Evolutionary conservation across 192 early-diverging fungal species (phyloP).

Genomic region (Funneliformis mosseae): DNA sequence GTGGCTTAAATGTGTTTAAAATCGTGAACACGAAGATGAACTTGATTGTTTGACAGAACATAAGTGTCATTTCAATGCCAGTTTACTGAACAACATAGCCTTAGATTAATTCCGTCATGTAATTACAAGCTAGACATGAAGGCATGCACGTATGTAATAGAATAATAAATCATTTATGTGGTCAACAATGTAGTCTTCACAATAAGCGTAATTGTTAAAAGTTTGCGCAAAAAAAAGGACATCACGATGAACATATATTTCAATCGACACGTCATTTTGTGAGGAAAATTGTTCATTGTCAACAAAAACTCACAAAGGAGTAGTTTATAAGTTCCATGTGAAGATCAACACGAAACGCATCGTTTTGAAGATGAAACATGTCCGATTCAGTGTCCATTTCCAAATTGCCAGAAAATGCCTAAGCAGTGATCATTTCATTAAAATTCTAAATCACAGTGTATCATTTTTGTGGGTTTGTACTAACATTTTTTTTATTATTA

Average conservation of each 20-base stretch:
- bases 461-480: conserved; percentile 30
- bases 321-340: neutral
- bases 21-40: conserved; percentile 20
- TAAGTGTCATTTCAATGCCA: conserved; percentile 23
- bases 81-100: conserved; percentile 7
- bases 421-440: conserved; percentile 27
- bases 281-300: conserved; percentile 30
- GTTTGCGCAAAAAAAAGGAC: conserved; percentile 19
- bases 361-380: conserved; percentile 29
- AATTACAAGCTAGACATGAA: conserved; percentile 20
- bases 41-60: conserved; percentile 37
- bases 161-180: neutral
- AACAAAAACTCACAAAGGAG: conserved; percentile 9
- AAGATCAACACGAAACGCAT: neutral
- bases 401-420: conserved; percentile 9
- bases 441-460: neutral
- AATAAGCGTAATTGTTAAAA: conserved; percentile 23
- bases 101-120: conserved; percentile 28
- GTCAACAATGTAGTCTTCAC: neutral
- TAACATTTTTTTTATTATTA: neutral
- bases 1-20: conserved; percentile 25
- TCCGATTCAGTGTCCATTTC: conserved; percentile 26
- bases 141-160: conserved; percentile 21
- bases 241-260: conserved; percentile 27
- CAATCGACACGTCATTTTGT: conserved; percentile 28